These are phyloP conservation scores for Hyphodiscus hymeniophilus DNA, from an alignment of 495 filamentous ascomycete species.

Conservation along the genomic window DNA sequence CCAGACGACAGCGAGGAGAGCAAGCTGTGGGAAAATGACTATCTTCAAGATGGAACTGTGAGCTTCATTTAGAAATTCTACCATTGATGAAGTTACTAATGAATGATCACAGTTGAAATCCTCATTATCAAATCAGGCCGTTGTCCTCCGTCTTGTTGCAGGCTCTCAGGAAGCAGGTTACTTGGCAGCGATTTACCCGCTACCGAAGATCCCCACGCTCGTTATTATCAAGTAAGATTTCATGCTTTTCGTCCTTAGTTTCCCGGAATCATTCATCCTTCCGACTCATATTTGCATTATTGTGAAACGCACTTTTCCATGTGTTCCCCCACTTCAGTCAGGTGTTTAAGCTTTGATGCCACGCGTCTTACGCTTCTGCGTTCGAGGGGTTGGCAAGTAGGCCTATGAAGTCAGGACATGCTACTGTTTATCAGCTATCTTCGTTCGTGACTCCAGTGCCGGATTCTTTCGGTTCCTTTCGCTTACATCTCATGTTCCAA, in stretches of 20 bases:
- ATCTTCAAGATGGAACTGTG: slow-evolving; percentile 54
- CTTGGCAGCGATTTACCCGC: slow-evolving; percentile 69
- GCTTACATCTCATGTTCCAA: too few species aligned
- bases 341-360: too few species aligned
- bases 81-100: slow-evolving; percentile 4
- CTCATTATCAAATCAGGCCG: slow-evolving; percentile 46
- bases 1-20: slow-evolving; percentile 60
- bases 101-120: slow-evolving; percentile 27
- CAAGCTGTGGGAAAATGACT: slow-evolving; percentile 66
- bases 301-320: neutral
- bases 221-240: slow-evolving; percentile 51
- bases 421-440: too few species aligned
- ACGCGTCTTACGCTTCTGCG: too few species aligned
- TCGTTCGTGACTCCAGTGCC: too few species aligned
- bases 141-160: slow-evolving; percentile 59
- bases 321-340: neutral
- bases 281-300: too few species aligned
- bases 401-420: too few species aligned
- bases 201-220: slow-evolving; percentile 63
- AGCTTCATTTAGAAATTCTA: slow-evolving; percentile 12
- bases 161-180: slow-evolving; percentile 74
- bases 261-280: too few species aligned
- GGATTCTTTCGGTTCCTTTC: too few species aligned
- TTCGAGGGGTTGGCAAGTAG: too few species aligned
- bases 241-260: too few species aligned